Base-by-base conservation (phyloP, 495 filamentous ascomycete genomes). In the Trichoderma parareesei region DNA sequence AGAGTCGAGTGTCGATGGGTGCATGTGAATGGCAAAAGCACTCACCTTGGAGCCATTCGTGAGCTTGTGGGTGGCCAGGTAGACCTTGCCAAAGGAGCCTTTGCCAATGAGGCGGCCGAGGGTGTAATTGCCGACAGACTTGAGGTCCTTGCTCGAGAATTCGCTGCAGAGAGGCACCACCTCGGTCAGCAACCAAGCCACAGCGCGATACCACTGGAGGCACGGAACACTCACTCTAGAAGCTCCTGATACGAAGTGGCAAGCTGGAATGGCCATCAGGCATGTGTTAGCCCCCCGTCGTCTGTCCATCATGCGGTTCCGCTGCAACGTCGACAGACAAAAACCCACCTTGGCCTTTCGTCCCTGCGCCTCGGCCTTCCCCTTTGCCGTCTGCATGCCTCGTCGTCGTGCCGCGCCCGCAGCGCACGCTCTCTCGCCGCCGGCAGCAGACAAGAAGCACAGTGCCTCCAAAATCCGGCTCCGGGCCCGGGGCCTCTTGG, bases 21-120 rank as follows among this genome's bases (percentile, higher is more conserved):
- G 41, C 33, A 42, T 2, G 11, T n/a, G 38, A 61, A 35, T 11
- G 60, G 6, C 6, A 41, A 8, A 63, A 48, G 27, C 16, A 70
- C 83, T 64, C 80, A 96, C 94, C 86, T 98, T 98, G 64, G 92
- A 97, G 71, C 92, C 93, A 87, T 97, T 97, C 68, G 91, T 98
- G 75, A 98, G 91, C 74, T 97, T 97, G 76, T 98, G 94, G 35
- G 88, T 87, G 64, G 95, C 94, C 67, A 98, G 84, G 74, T 98
- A 98, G 65, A 98, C 94, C 78, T 97, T 98, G 69, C 94, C 94
- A 77, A 98, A 98, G 60, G 91, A 96, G 43, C 94, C 94, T 73
- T 98, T 98, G 62, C 94, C 94, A 71, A 98, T 97, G 60, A 98
- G 80, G 62, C 87, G 86, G 42, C 93, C 94, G 18, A 98, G 79